A percentile compares a stretch with the other conserved stretches of the same genome.
Conservation (phyloP, 2,329 filamentous ascomycete genomes). For the Pseudocercospora crystallina region DNA sequence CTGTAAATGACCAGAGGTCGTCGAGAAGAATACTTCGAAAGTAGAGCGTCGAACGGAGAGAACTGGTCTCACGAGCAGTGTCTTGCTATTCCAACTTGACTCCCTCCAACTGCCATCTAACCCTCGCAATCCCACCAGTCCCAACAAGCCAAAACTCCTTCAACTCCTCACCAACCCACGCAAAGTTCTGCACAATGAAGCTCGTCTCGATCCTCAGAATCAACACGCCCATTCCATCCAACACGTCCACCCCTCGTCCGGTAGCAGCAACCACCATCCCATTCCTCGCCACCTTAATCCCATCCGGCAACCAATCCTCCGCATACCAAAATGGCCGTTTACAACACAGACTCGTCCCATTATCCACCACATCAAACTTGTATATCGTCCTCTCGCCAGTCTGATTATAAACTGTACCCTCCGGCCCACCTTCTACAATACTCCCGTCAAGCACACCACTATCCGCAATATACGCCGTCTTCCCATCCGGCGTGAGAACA, state of each 20-base stretch:
- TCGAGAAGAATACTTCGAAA: no score
- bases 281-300: conserved; percentile 19
- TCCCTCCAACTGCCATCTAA: conserved; percentile 40
- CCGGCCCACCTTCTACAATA: not conserved
- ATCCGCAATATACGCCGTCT: conserved; percentile 48
- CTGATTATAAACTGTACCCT: conserved; percentile 1
- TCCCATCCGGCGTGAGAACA: conserved; percentile 47
- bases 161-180: conserved; percentile 42
- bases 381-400: conserved; percentile 17
- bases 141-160: conserved; percentile 45
- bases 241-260: conserved; percentile 18
- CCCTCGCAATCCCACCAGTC: conserved; percentile 40
- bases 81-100: no score
- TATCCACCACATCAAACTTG: conserved; percentile 16
- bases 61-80: no score
- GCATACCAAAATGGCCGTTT: conserved; percentile 20
- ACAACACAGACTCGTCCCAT: conserved; percentile 17
- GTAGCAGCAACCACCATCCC: conserved; percentile 19
- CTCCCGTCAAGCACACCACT: conserved; percentile 28
- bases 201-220: conserved; percentile 38
- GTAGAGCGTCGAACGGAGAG: no score
- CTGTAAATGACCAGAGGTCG: no score
- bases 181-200: conserved; percentile 47
- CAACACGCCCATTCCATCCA: conserved; percentile 17
- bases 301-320: conserved; percentile 18